phyloP scores from a whole-genome alignment of 2,329 filamentous ascomycete species.

The Aspergillus viridinutans region DNA sequence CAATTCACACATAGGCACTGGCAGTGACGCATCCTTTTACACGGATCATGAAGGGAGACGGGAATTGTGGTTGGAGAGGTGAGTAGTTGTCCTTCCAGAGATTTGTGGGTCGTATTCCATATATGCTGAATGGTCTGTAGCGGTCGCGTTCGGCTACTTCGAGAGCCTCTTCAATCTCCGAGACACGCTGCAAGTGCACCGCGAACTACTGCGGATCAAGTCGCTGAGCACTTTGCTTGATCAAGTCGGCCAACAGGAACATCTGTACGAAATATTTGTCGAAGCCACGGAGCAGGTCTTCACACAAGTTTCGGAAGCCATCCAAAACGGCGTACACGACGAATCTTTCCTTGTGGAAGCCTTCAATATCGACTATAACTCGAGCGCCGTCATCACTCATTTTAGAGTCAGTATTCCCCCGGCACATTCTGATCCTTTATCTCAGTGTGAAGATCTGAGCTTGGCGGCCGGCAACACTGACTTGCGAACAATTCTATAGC shows the following conservation, averaged over 20 bases:
- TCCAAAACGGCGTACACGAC: constrained; percentile 54
- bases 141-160: constrained; percentile 89
- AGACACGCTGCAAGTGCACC: constrained; percentile 60
- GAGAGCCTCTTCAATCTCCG: constrained; percentile 71
- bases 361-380: constrained; percentile 69
- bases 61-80: constrained; percentile 98
- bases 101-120: constrained; percentile 9
- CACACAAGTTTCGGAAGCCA: constrained; percentile 56
- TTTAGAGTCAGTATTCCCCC: constrained; percentile 51
- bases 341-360: constrained; percentile 56
- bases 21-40: constrained; percentile 82
- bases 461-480: constrained; percentile 12
- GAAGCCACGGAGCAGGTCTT: constrained; percentile 70
- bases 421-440: not conserved
- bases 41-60: constrained; percentile 83
- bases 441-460: constrained; percentile 2
- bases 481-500: constrained; percentile 41
- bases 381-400: constrained; percentile 80
- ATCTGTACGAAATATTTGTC: constrained; percentile 77
- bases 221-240: constrained; percentile 68
- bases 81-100: constrained; percentile 39
- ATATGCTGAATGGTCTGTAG: constrained; percentile 45
- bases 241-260: constrained; percentile 62
- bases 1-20: constrained; percentile 58
- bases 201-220: constrained; percentile 68